phyloP scores from a whole-genome alignment of 176 grass and related monocot genomes.

The Oryza coarctata region DNA sequence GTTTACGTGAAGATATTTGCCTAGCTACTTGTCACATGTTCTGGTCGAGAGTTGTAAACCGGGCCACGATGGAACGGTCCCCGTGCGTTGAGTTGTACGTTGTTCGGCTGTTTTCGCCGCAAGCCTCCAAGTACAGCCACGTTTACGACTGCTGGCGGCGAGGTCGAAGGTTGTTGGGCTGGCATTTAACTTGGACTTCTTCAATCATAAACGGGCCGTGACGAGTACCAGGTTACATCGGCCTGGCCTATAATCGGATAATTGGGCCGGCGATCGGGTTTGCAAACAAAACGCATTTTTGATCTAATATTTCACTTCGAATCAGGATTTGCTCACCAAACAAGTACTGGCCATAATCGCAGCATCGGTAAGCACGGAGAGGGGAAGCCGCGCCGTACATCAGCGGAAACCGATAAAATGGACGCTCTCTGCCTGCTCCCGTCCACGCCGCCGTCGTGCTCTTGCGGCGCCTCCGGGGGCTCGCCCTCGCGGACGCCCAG shows the following conservation, averaged over 20 bases:
- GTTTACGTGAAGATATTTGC: not conserved
- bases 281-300: not conserved
- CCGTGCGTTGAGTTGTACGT: too few species aligned
- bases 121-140: too few species aligned
- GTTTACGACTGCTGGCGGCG: too few species aligned
- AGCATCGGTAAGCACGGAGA: not conserved
- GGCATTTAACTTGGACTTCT: not conserved
- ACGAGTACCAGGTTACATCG: not conserved
- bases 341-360: conserved; percentile 17
- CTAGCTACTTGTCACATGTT: not conserved
- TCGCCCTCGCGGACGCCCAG: conserved; percentile 5
- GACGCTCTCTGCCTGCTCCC: conserved; percentile 48
- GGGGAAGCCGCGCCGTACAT: not conserved
- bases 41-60: not conserved
- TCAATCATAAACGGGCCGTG: not conserved
- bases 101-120: too few species aligned
- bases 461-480: not conserved
- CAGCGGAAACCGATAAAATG: conserved; percentile 33
- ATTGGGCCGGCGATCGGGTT: not conserved
- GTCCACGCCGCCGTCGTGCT: conserved; percentile 25
- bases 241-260: not conserved
- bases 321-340: not conserved
- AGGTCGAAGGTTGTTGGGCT: not conserved
- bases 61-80: too few species aligned
- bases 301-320: not conserved